Evolutionary conservation across 179 eudicot species (phyloP).

Genomic region (Nepenthes alata): DNA sequence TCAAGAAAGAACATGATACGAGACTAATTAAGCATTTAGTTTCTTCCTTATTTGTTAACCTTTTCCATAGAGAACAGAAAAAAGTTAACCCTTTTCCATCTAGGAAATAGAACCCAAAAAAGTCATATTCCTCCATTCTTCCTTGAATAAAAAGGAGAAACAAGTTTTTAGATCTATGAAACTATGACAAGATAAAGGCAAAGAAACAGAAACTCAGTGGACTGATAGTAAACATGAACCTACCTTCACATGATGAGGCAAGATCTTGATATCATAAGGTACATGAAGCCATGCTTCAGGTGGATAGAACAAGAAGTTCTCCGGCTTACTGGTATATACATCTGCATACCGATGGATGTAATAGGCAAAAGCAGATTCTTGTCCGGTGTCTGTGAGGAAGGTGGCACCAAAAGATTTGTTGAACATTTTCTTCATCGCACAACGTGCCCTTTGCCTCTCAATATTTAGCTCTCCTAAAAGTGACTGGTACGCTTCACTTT

Average conservation of each 20-base stretch:
- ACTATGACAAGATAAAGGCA: too few relatives aligned
- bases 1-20: too few relatives aligned
- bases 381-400: constrained; percentile 88
- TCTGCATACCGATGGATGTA: constrained; percentile 94
- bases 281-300: constrained; percentile 90
- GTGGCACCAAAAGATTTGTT: constrained; percentile 93
- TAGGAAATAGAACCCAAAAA: too few relatives aligned
- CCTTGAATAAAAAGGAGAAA: too few relatives aligned
- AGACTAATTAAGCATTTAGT: too few relatives aligned
- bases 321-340: constrained; percentile 94
- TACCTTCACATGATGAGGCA: constrained; percentile 99
- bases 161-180: too few relatives aligned
- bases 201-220: not conserved
- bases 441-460: constrained; percentile 73
- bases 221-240: constrained; percentile 1
- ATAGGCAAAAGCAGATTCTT: constrained; percentile 92
- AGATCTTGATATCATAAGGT: constrained; percentile 84
- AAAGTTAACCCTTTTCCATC: too few relatives aligned
- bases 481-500: constrained; percentile 47
- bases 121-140: too few relatives aligned
- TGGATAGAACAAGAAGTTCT: constrained; percentile 76
- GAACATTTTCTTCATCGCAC: constrained; percentile 75
- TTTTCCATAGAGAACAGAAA: too few relatives aligned
- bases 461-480: constrained; percentile 67
- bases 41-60: too few relatives aligned